These are phyloP conservation scores for Sarocladium brachiariae DNA, from an alignment of 2,329 filamentous ascomycete genomes.

Conservation along the genomic window DNA sequence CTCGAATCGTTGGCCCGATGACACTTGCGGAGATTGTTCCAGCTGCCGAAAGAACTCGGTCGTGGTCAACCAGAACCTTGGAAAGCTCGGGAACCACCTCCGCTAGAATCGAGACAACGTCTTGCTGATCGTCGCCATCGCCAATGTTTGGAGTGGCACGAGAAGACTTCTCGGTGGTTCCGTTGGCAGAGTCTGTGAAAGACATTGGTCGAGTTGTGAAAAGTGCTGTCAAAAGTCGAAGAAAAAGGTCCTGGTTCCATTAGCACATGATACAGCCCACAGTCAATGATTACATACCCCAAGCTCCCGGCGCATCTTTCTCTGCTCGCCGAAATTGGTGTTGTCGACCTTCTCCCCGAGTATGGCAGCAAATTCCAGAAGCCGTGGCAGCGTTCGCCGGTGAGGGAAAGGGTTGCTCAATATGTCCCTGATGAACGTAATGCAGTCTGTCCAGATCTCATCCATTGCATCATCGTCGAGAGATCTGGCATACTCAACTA, in stretches of 20 bases:
- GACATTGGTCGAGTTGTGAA: conserved; percentile 83
- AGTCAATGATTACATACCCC: conserved; percentile 53
- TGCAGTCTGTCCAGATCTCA: conserved; percentile 95
- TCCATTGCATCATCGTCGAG: conserved; percentile 97
- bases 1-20: conserved; percentile 73
- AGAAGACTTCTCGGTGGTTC: conserved; percentile 29
- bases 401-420: conserved; percentile 92
- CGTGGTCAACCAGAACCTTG: conserved; percentile 76
- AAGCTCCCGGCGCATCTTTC: conserved; percentile 83
- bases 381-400: conserved; percentile 75
- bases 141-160: conserved; percentile 26
- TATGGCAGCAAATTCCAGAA: conserved; percentile 84
- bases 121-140: conserved; percentile 52
- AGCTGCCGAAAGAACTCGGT: conserved; percentile 73
- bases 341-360: conserved; percentile 95
- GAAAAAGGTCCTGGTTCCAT: conserved; percentile 68
- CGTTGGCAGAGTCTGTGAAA: conserved; percentile 50
- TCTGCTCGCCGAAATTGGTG: conserved; percentile 92
- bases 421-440: conserved; percentile 81
- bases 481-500: conserved; percentile 83
- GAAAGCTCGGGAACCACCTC: conserved; percentile 73
- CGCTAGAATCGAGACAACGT: conserved; percentile 74
- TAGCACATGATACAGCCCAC: conserved; percentile 16
- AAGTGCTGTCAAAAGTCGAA: conserved; percentile 81
- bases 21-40: conserved; percentile 77